These are phyloP conservation scores for Boletus vermiculosoides DNA, from an alignment of 768 basidiomycete genomes.

Conservation along the genomic window DNA sequence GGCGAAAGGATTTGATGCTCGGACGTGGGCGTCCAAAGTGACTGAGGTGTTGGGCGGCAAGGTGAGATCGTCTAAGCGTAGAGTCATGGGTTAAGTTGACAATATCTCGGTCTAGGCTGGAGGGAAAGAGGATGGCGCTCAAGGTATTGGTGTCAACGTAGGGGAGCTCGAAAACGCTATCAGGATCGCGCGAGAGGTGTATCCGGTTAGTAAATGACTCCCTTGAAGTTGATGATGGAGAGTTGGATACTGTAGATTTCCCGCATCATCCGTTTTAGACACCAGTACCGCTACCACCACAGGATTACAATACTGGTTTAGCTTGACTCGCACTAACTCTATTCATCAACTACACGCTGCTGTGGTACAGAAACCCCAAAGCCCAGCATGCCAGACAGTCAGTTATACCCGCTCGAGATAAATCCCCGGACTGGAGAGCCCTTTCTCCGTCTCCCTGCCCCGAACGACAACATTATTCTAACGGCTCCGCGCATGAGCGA, in stretches of 20 bases:
- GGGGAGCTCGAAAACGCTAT: slow-evolving; percentile 68
- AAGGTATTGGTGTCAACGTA: slow-evolving; percentile 78
- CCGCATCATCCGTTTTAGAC: not conserved
- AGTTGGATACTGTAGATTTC: not conserved
- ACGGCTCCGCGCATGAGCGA: slow-evolving; percentile 56
- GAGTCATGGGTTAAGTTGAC: slow-evolving; percentile 6
- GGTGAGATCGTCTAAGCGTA: slow-evolving; percentile 43
- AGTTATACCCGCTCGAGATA: slow-evolving; percentile 40
- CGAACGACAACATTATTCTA: slow-evolving; percentile 53
- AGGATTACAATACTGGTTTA: not conserved
- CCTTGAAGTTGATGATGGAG: not conserved
- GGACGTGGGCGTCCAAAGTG: slow-evolving; percentile 83
- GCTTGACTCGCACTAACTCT: slow-evolving; percentile 6
- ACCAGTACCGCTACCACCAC: not conserved
- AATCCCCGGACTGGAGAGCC: slow-evolving; percentile 47
- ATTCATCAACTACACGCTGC: not conserved
- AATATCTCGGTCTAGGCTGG: slow-evolving; percentile 61
- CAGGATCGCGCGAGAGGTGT: slow-evolving; percentile 48
- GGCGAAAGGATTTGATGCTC: slow-evolving; percentile 72
- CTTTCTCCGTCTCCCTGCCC: slow-evolving; percentile 52
- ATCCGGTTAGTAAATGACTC: slow-evolving; percentile 22
- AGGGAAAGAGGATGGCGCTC: slow-evolving; percentile 89
- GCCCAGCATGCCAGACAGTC: slow-evolving; percentile 19
- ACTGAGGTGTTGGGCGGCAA: slow-evolving; percentile 86
- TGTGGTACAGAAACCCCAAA: not conserved